These are phyloP conservation scores for Xylaria intraflava DNA, from an alignment of 495 filamentous ascomycete species.

Conservation along the genomic window DNA sequence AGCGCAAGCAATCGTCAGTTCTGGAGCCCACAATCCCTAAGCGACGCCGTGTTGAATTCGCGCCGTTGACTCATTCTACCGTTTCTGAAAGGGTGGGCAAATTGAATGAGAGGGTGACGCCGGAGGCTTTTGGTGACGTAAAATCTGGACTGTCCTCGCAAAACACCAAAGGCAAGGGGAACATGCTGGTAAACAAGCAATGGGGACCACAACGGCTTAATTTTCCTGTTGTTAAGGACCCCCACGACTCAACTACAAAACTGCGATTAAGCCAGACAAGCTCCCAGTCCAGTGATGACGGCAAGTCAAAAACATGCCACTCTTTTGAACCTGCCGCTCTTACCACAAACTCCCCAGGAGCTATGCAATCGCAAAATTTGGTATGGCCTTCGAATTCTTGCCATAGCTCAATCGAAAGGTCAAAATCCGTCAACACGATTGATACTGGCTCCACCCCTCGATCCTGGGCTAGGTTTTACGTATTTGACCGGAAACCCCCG, in stretches of 20 bases:
- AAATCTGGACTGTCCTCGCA: constrained; percentile 14
- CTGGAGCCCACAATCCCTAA: constrained; percentile 14
- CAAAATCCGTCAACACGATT: not conserved
- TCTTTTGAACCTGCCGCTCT: constrained; percentile 24
- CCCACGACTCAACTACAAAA: constrained; percentile 57
- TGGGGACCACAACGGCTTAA: constrained; percentile 39
- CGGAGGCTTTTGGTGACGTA: not conserved
- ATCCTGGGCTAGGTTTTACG: constrained; percentile 17
- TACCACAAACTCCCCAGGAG: constrained; percentile 1
- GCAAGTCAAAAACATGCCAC: constrained; percentile 30
- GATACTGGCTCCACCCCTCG: constrained; percentile 21
- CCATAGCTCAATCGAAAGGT: not conserved
- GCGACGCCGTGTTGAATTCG: constrained; percentile 19
- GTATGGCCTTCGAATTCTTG: constrained; percentile 6
- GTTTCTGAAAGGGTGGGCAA: not conserved
- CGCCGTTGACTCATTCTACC: not conserved
- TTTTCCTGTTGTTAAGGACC: constrained; percentile 77
- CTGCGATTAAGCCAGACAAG: constrained; percentile 63
- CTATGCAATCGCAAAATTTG: constrained; percentile 1
- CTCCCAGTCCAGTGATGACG: constrained; percentile 36
- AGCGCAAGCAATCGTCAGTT: constrained; percentile 10
- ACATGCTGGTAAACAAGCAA: constrained; percentile 14
- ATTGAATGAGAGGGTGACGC: not conserved
- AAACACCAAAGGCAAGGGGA: constrained; percentile 10
- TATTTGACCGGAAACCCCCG: constrained; percentile 30